phyloP scores from a whole-genome alignment of 2,329 filamentous ascomycete species.

The Cladophialophora psammophila region DNA sequence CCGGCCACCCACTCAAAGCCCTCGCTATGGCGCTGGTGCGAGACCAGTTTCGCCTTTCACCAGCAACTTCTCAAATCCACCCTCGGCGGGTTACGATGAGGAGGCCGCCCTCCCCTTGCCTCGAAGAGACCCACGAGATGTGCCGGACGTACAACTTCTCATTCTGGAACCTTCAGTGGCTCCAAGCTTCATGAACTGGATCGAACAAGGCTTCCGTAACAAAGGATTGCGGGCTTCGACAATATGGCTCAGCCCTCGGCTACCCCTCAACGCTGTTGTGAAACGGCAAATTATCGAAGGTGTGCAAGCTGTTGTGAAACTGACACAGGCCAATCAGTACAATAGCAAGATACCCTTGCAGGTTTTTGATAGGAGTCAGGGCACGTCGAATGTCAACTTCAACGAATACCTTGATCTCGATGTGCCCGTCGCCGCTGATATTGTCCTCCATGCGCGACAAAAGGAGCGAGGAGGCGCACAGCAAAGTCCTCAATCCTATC shows the following conservation, averaged over 20 bases:
- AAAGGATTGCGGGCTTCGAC: slow-evolving; percentile 78
- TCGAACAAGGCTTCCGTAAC: slow-evolving; percentile 76
- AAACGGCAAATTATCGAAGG: slow-evolving; percentile 87
- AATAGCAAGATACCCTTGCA: slow-evolving; percentile 79
- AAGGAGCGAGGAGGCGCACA: slow-evolving; percentile 46
- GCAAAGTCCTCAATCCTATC: slow-evolving; percentile 42
- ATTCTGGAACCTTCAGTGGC: slow-evolving; percentile 64
- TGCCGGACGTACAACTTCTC: slow-evolving; percentile 90
- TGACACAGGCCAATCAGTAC: slow-evolving; percentile 73
- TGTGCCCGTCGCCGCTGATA: slow-evolving; percentile 77
- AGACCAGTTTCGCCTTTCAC: slow-evolving; percentile 71
- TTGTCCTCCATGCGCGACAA: slow-evolving; percentile 76
- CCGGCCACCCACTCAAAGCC: slow-evolving; percentile 51
- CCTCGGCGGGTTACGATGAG: slow-evolving; percentile 66
- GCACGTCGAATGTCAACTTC: slow-evolving; percentile 78
- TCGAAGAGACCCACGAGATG: slow-evolving; percentile 72
- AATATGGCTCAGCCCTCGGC: slow-evolving; percentile 77
- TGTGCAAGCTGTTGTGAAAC: slow-evolving; percentile 81
- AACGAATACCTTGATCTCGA: slow-evolving; percentile 88
- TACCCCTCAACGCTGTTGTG: slow-evolving; percentile 80
- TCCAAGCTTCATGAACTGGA: slow-evolving; percentile 81
- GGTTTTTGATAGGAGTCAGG: slow-evolving; percentile 80
- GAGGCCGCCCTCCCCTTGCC: slow-evolving; percentile 75
- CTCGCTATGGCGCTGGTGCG: slow-evolving; percentile 54
- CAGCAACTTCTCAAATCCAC: slow-evolving; percentile 71